These are phyloP conservation scores for Colletotrichum australisinense DNA, from an alignment of 2,329 filamentous ascomycete species.

Conservation along the genomic window DNA sequence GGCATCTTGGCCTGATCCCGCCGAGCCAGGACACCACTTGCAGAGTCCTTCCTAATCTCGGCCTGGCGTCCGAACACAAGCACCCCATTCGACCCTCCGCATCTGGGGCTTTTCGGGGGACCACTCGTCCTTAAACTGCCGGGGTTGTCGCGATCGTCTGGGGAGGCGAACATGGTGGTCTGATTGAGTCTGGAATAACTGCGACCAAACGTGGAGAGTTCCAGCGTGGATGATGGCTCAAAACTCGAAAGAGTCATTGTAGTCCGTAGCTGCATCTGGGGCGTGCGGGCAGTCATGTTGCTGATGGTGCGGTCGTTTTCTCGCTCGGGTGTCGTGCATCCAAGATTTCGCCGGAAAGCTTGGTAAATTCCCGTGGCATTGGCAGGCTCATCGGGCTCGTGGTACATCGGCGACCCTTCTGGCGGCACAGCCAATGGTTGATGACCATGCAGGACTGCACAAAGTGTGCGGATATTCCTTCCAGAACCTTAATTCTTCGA, in stretches of 20 bases:
- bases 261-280: not conserved
- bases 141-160: conserved; percentile 20
- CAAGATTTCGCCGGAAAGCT: conserved; percentile 27
- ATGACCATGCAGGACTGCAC: not conserved
- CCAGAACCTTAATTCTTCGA: conserved; percentile 25
- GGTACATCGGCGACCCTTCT: not conserved
- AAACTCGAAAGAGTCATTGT: not conserved
- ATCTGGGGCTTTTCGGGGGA: conserved; percentile 16
- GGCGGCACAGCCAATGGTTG: not conserved
- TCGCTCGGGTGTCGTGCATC: not conserved
- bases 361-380: conserved; percentile 21
- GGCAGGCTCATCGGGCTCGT: conserved; percentile 1
- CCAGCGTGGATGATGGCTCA: not conserved
- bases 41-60: conserved; percentile 30
- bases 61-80: conserved; percentile 26
- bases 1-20: conserved; percentile 29
- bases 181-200: conserved; percentile 2
- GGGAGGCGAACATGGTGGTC: conserved; percentile 18
- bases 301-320: conserved; percentile 2
- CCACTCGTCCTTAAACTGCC: conserved; percentile 9
- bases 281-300: not conserved
- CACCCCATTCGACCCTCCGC: conserved; percentile 31
- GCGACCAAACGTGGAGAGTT: conserved; percentile 17
- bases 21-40: conserved; percentile 24
- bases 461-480: conserved; percentile 6